phyloP scores from a whole-genome alignment of 192 early-diverging fungal species.

The Ambispora gerdemannii region DNA sequence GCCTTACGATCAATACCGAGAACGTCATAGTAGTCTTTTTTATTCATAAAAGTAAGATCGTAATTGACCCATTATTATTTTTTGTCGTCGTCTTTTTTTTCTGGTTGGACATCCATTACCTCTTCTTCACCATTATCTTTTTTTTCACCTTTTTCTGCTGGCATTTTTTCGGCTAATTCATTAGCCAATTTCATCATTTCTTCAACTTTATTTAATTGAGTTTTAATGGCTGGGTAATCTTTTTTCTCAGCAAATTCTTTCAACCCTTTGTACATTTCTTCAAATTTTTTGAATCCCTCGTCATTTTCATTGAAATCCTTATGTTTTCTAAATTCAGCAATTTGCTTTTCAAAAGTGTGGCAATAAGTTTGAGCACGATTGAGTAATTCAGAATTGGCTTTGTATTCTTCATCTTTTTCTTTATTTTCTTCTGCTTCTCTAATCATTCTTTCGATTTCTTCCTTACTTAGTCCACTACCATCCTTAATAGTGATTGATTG shows the following conservation, averaged over 20 bases:
- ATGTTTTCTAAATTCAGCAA: background rate
- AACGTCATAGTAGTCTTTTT: no score
- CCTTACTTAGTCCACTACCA: slow-evolving; percentile 83
- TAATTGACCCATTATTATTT: no score
- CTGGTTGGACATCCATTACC: background rate
- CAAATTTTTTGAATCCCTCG: background rate
- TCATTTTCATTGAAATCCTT: slow-evolving; percentile 5
- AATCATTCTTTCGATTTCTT: slow-evolving; percentile 94
- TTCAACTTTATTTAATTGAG: background rate
- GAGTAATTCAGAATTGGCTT: background rate
- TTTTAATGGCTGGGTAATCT: background rate
- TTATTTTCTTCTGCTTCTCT: slow-evolving; percentile 85
- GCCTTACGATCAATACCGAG: no score
- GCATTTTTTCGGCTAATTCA: background rate
- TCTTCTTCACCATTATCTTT: background rate
- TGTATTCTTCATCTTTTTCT: slow-evolving; percentile 63
- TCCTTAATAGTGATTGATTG: slow-evolving; percentile 94
- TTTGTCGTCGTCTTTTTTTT: background rate
- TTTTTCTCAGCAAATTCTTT: background rate
- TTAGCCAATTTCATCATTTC: background rate
- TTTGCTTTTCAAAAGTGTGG: slow-evolving; percentile 10
- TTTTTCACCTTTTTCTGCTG: background rate
- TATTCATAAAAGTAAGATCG: no score
- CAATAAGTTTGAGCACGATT: background rate
- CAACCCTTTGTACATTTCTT: background rate